These are phyloP conservation scores for Hortaea sp. DNA, from an alignment of 2,329 filamentous ascomycete species.

Conservation along the genomic window DNA sequence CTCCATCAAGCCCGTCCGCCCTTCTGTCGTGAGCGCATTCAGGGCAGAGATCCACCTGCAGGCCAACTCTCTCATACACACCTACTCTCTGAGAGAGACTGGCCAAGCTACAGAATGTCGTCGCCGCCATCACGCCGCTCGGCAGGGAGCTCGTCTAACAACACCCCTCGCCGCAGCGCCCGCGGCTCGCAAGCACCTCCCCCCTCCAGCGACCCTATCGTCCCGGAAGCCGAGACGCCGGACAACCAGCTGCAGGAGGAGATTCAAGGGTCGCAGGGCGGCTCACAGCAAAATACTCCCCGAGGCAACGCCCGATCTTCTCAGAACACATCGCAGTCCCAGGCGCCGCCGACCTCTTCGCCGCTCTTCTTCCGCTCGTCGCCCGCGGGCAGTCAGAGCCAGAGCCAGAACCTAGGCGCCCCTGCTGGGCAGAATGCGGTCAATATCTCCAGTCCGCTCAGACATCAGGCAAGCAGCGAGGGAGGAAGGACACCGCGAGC, in stretches of 20 bases:
- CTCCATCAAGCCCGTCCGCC: too few species aligned
- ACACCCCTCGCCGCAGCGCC: conserved; percentile 36
- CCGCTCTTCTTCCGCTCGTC: conserved; percentile 69
- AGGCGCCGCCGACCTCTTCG: conserved; percentile 49
- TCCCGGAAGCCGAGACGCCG: conserved; percentile 16
- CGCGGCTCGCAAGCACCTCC: conserved; percentile 44
- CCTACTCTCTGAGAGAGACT: too few species aligned
- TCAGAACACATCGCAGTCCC: conserved; percentile 31
- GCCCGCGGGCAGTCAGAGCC: conserved; percentile 37
- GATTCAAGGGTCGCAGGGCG: conserved; percentile 27
- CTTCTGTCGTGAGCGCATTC: too few species aligned
- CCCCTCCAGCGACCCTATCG: conserved; percentile 31
- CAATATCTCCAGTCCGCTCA: conserved; percentile 40
- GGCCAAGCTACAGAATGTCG: conserved; percentile 40
- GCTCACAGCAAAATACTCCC: conserved; percentile 35
- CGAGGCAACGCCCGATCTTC: conserved; percentile 29
- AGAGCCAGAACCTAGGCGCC: conserved; percentile 19
- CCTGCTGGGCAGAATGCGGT: conserved; percentile 28
- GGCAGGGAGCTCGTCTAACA: conserved; percentile 40
- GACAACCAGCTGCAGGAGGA: conserved; percentile 35
- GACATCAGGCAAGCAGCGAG: conserved; percentile 37
- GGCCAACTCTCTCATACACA: too few species aligned
- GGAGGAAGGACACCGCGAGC: conserved; percentile 64
- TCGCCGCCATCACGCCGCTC: conserved; percentile 50
- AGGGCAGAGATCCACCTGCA: too few species aligned